These are phyloP conservation scores for Saturnispora quitensis DNA, from an alignment of 805 yeast genomes.

Conservation along the genomic window DNA sequence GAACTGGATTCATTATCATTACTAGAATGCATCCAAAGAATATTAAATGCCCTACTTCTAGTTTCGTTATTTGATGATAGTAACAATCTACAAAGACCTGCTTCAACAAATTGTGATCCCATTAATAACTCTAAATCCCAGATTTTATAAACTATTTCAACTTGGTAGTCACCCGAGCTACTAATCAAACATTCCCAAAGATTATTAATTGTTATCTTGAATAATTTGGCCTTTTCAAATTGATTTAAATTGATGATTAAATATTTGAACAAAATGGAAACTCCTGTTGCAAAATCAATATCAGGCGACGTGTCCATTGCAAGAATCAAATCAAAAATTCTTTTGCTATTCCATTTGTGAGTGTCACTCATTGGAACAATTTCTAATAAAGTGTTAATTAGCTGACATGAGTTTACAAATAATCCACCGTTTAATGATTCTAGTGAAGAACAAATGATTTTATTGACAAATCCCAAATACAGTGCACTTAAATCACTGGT, in stretches of 20 bases:
- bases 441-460: slow-evolving; percentile 15
- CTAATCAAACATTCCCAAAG: slow-evolving; percentile 50
- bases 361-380: slow-evolving; percentile 34
- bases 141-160: slow-evolving; percentile 58
- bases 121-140: slow-evolving; percentile 51
- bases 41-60: slow-evolving; percentile 47
- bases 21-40: slow-evolving; percentile 66
- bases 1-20: slow-evolving; percentile 39
- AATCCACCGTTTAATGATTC: slow-evolving; percentile 12
- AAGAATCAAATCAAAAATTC: slow-evolving; percentile 23
- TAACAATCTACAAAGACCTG: slow-evolving; percentile 54
- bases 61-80: slow-evolving; percentile 31
- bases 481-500: slow-evolving; percentile 37
- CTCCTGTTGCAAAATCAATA: slow-evolving; percentile 33
- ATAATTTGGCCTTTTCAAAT: slow-evolving; percentile 29
- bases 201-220: slow-evolving; percentile 34
- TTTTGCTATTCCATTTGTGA: slow-evolving; percentile 25
- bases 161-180: slow-evolving; percentile 48
- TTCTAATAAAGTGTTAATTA: slow-evolving; percentile 31
- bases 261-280: slow-evolving; percentile 32
- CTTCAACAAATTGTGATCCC: slow-evolving; percentile 54
- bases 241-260: slow-evolving; percentile 26
- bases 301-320: slow-evolving; percentile 13
- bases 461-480: slow-evolving; percentile 26
- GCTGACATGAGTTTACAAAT: slow-evolving; percentile 27